Evolutionary conservation across 2,329 filamentous ascomycete species (phyloP).

Genomic region (Metarhizium guizhouense): DNA sequence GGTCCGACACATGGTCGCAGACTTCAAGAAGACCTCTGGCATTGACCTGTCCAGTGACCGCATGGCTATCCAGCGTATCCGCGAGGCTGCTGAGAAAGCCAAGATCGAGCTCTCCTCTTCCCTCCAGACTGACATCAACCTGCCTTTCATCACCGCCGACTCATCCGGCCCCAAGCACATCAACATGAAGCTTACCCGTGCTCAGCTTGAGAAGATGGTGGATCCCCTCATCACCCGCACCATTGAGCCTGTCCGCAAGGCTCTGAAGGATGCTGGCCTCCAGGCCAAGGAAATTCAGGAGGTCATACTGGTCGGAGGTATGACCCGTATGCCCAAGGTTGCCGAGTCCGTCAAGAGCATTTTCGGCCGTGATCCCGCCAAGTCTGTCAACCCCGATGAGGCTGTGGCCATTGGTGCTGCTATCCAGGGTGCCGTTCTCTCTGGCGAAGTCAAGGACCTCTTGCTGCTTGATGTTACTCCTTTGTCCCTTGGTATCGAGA

Average conservation of each 20-base stretch:
- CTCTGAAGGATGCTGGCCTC: constrained; percentile 88
- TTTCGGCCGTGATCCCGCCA: constrained; percentile 92
- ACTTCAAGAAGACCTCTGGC: constrained; percentile 94
- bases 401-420: constrained; percentile 96
- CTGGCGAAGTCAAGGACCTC: constrained; percentile 93
- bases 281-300: constrained; percentile 93
- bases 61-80: constrained; percentile 98
- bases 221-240: constrained; percentile 82
- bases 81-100: constrained; percentile 96
- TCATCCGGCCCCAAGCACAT: constrained; percentile 96
- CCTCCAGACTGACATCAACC: constrained; percentile 92
- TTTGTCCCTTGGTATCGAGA: constrained; percentile 96
- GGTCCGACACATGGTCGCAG: constrained; percentile 84
- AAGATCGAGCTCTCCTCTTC: constrained; percentile 98
- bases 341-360: constrained; percentile 91
- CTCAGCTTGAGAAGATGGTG: constrained; percentile 89
- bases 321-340: constrained; percentile 99
- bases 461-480: constrained; percentile 91
- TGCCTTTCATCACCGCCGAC: constrained; percentile 97
- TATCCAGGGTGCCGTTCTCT: constrained; percentile 92
- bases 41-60: constrained; percentile 87
- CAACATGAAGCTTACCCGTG: constrained; percentile 85
- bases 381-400: constrained; percentile 98
- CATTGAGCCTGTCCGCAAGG: constrained; percentile 90
- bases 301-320: constrained; percentile 95